These are phyloP conservation scores for Alisma plantagoaquatica DNA, from an alignment of 106 monocot species.

Conservation along the genomic window DNA sequence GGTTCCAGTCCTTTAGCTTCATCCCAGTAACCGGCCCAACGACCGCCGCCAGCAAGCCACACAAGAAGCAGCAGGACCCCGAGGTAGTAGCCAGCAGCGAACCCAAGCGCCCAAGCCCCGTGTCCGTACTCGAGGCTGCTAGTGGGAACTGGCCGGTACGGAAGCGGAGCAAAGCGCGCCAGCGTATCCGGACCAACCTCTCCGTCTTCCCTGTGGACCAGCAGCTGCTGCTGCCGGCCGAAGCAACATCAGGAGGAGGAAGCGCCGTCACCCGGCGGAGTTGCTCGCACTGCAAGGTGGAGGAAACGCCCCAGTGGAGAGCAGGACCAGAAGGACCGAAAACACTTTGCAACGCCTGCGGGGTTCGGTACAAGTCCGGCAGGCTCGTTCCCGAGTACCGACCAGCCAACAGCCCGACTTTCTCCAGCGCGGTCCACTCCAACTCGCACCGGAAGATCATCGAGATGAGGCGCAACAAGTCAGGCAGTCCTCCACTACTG, in stretches of 20 bases:
- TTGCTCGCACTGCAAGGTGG: conserved; percentile 48
- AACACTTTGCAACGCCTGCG: too few relatives aligned
- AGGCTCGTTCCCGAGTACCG: conserved; percentile 60
- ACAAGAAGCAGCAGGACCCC: too few relatives aligned
- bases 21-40: conserved; percentile 15
- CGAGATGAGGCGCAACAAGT: conserved; percentile 42
- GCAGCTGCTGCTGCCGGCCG: not conserved
- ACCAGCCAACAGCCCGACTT: conserved; percentile 58
- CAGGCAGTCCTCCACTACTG: not conserved
- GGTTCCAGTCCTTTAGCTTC: conserved; percentile 43
- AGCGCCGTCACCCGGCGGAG: too few relatives aligned
- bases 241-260: not conserved
- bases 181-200: conserved; percentile 14
- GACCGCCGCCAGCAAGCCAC: too few relatives aligned
- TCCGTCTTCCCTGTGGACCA: not conserved
- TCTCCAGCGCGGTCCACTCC: conserved; percentile 39
- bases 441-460: conserved; percentile 54
- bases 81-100: not conserved
- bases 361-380: too few relatives aligned
- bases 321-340: conserved; percentile 59
- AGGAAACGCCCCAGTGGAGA: conserved; percentile 64
- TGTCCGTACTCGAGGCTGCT: conserved; percentile 14
- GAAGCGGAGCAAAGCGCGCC: conserved; percentile 19
- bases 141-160: conserved; percentile 10
- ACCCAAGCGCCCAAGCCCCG: conserved; percentile 11